Evolutionary conservation across 805 yeast genomes (phyloP).

Genomic region (Yarrowia sp.): DNA sequence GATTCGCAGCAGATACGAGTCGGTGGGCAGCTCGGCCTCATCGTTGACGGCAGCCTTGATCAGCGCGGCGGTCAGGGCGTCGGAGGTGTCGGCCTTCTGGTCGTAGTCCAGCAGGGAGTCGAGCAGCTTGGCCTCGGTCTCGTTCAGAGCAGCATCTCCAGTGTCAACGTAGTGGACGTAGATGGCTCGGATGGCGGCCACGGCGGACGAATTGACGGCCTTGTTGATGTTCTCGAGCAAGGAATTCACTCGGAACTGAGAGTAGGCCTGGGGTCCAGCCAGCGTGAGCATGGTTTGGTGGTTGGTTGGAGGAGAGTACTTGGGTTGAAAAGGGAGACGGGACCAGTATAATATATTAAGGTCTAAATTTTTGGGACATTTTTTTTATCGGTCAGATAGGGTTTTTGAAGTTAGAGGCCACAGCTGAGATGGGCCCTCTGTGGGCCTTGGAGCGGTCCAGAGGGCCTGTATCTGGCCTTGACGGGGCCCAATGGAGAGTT

Average conservation of each 20-base stretch:
- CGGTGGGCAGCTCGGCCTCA: conserved; percentile 36
- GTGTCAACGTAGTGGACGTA: conserved; percentile 79
- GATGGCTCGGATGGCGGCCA: conserved; percentile 67
- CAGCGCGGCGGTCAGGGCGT: conserved; percentile 46
- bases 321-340: conserved; percentile 1
- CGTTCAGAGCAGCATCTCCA: conserved; percentile 39
- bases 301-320: conserved; percentile 10
- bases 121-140: conserved; percentile 44
- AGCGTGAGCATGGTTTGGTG: conserved; percentile 45
- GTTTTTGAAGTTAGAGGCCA: no score
- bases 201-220: conserved; percentile 63
- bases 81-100: conserved; percentile 54
- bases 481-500: background rate
- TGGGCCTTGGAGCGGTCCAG: no score
- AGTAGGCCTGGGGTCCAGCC: conserved; percentile 89
- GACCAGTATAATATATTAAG: background rate
- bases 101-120: conserved; percentile 73
- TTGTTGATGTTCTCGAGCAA: conserved; percentile 70
- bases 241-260: conserved; percentile 77
- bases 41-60: conserved; percentile 41
- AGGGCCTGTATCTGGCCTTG: no score
- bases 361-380: conserved; percentile 25
- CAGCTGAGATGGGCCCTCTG: no score
- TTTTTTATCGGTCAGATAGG: conserved; percentile 25
- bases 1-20: conserved; percentile 62